phyloP scores from a whole-genome alignment of 352 stramenopile species.

The Phytophthora fragariae region DNA sequence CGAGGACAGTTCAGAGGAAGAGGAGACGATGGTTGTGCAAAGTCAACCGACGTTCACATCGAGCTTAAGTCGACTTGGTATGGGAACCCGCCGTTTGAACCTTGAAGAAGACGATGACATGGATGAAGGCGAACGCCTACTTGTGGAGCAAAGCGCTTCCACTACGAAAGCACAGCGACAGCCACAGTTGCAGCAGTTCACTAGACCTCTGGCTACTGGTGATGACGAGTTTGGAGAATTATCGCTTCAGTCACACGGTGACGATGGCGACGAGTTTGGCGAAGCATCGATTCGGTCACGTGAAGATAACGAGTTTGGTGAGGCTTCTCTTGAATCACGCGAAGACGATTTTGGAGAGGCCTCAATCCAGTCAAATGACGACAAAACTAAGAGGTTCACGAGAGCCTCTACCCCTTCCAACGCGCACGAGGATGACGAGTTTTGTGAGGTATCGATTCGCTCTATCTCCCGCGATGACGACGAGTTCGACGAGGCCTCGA shows the following conservation, averaged over 20 bases:
- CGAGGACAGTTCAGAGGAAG: slow-evolving; percentile 32
- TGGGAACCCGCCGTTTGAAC: slow-evolving; percentile 10
- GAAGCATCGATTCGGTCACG: slow-evolving; percentile 1
- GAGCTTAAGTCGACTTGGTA: slow-evolving; percentile 23
- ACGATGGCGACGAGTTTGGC: slow-evolving; percentile 17
- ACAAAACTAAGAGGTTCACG: neutral
- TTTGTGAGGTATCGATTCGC: neutral
- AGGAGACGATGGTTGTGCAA: slow-evolving; percentile 28
- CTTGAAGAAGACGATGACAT: slow-evolving; percentile 45
- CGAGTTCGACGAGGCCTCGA: neutral
- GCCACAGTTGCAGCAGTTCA: neutral
- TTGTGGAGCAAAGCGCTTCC: slow-evolving; percentile 30
- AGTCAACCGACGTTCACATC: slow-evolving; percentile 2
- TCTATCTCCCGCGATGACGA: neutral
- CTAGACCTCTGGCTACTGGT: slow-evolving; percentile 1
- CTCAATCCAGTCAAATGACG: neutral
- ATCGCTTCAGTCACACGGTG: slow-evolving; percentile 14
- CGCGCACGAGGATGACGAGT: neutral
- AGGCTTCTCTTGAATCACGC: neutral
- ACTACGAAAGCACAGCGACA: slow-evolving; percentile 3
- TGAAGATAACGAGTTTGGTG: slow-evolving; percentile 9
- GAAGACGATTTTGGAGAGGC: neutral
- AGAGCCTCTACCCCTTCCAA: neutral
- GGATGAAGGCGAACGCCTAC: slow-evolving; percentile 37
- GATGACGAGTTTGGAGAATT: slow-evolving; percentile 26